Evolutionary conservation across 148 eudicot genomes (phyloP), one percentile per base, ranked within the genome.

Genomic region (Cornus florida): DNA sequence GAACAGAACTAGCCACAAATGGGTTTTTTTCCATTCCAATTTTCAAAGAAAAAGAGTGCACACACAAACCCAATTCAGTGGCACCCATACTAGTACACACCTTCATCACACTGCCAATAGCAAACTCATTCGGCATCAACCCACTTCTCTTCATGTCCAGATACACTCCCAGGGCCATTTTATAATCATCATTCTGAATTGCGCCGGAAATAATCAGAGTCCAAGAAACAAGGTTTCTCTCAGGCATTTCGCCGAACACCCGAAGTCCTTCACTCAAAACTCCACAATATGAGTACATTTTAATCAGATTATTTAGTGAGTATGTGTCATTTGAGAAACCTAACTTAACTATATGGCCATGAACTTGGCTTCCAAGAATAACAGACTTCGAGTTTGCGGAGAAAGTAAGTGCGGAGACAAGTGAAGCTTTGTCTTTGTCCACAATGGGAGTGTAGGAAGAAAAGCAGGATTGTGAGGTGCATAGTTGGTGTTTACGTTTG

Each of bases 171-270:
- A 82, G 35, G 60, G 77, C 78, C 73, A 66, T 1, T 56, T 60
- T 69, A 28, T 13, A 67, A 69, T 72, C 78, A 57, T 74, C 77
- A 67, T 67, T 67, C 56, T 41, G 32, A 77, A 32, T 22, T n/a
- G 77, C 84, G 22, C 81, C 74, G 11, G 78, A 73, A 8, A 82
- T 46, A 50, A 77, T 73, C 32, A 82, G 62, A 73, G 78, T 82
- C 81, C 84, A 82, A 82, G 84, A 82, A 77, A 77, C 78, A 62
- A 82, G 77, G 60, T 77, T 82, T 67, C 69, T 77, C 8, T 39
- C 74, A 72, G 78, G 62, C 81, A 82, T 82, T 68, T 73, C 75
- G 32, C 67, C 81, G 20, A 82, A 82, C 81, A 82, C 73, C 20
- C 68, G 56, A 16, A 64, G 48, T 22, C 73, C 81, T 57, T 72